Evolutionary conservation across 345 rosid species (phyloP), one percentile per base, ranked within the genome.

Genomic region (Lepidium didymum): DNA sequence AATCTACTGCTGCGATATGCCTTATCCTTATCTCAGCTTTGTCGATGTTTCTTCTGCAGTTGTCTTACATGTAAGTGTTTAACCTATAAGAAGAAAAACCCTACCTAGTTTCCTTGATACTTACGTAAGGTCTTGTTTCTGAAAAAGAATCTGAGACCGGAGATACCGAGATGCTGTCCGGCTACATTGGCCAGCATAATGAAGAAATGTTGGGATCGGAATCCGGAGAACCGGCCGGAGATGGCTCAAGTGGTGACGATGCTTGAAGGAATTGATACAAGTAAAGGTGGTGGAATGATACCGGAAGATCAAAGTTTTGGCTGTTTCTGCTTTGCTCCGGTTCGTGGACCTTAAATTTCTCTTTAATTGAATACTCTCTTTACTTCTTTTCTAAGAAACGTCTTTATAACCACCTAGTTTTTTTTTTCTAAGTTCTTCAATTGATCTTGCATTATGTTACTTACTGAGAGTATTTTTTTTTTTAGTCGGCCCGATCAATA

Each of bases 201-300:
- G 98, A 73, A 79, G 33, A 87, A 77, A 75, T 90, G 98, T 79
- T 93, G 98, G 98, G 92, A 93, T 45, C 80, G 42, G 19, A 83
- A 87, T 62, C 75, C 92, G 1, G 83, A 83, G 63, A 93, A 82
- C 49, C 89, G 98, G 19, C 96, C 89, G 1, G 98, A 90, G 69
- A 93, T 93, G 98, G 78, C 75, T 0, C 85, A 87, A 25, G 98
- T 93, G 23, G 98, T 90, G 72, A 79, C 38, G 38, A 80, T 88
- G 91, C 68, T 93, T 56, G 94, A 93, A 82, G 87, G 79, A 3
- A 60, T 93, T 18, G 85, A 93, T 83, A 90, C 97, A 2, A 84
- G 80, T 80, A 93, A 83, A 78, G 97, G 97, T 25, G 97, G 97
- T 27, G 98, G 98, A 73, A 93, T 93, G 98, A 90, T 90, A 65